Percentiles rank a stretch among this genome's conserved stretches.
These are phyloP conservation scores for Penicillium paxilli DNA, from an alignment of 495 filamentous ascomycete species.

Conservation along the genomic window DNA sequence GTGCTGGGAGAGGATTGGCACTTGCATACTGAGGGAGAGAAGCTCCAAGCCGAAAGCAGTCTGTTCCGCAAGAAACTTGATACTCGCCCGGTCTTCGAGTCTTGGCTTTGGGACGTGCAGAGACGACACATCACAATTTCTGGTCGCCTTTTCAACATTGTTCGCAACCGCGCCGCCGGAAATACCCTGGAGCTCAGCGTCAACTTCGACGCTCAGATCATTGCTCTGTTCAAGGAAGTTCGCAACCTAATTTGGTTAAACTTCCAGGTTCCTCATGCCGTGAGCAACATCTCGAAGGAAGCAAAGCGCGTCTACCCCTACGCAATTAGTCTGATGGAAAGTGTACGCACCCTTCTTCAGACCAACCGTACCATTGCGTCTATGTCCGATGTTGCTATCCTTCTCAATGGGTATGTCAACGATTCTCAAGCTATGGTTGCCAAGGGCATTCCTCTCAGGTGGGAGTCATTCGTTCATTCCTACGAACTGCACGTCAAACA, in stretches of 20 bases:
- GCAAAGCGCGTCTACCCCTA: conserved; percentile 97
- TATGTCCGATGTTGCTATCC: conserved; percentile 81
- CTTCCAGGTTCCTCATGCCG: conserved; percentile 86
- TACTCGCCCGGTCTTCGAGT: conserved; percentile 87
- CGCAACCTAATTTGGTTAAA: conserved; percentile 92
- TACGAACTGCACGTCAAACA: conserved; percentile 90
- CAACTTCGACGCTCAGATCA: conserved; percentile 96
- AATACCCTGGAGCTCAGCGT: conserved; percentile 84
- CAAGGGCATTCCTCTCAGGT: conserved; percentile 85
- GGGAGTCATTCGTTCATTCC: conserved; percentile 96
- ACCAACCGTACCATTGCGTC: conserved; percentile 76
- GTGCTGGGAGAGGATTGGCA: conserved; percentile 93
- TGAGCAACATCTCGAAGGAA: conserved; percentile 95
- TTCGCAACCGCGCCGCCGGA: conserved; percentile 79
- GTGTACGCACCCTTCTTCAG: conserved; percentile 84
- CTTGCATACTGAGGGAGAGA: conserved; percentile 91
- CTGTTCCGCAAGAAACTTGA: conserved; percentile 95
- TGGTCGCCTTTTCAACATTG: conserved; percentile 88
- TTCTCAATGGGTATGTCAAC: conserved; percentile 88
- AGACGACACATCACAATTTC: conserved; percentile 84
- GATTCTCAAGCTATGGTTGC: conserved; percentile 76
- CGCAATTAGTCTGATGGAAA: conserved; percentile 97
- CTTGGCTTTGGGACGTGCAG: conserved; percentile 89
- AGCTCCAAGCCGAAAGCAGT: conserved; percentile 81
- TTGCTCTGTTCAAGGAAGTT: conserved; percentile 98